Evolutionary conservation across 106 monocot species (phyloP), one percentile per base, ranked within the genome.

Genomic region (Dendrobium catenatum): DNA sequence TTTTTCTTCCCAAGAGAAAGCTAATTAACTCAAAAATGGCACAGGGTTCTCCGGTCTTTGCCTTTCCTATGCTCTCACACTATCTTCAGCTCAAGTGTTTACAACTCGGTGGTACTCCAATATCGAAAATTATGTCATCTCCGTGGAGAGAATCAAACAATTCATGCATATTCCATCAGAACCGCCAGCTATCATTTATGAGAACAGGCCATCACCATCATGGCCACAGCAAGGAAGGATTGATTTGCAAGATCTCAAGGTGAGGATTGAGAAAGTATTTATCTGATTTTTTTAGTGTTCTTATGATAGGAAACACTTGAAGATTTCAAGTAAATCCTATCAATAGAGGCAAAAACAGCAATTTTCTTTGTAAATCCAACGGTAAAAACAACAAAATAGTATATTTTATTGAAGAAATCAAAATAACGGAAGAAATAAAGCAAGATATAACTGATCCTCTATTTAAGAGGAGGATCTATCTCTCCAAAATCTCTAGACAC

Each of bases 221-320:
- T 94, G 94, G 94, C 94, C 94, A 8, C 51, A 67, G n/a, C 80
- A 89, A 87, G 94, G 94, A 81, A 89, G 80, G 11, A 90, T 94
- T 80, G 88, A 90, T 64, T 85, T 94, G 77, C 73, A 86, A 27
- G 83, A 89, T 72, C 85, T 94, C 16, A 83, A 91, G 67, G 94
- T 89, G 82, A 84, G 79, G 24, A 51, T 51, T 51, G 16, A 77
- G 27, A 31, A 19, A 31, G 15, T 29, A 54, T 55, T 27, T 48
- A 51, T 51, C 16, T 51, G 29, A 11, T 46, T 11, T 51, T 37
- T 51, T 15, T 51, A 13, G 51, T 51, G 51, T 19, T 31, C 31
- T 31, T 31, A 31, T 31, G 31, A 31, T 31, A 31, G 31, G 31
- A 31, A 31, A 31, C 31, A 31, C 31, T 31, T 31, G 31, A 31